phyloP scores from a whole-genome alignment of 495 filamentous ascomycete species.

The Trichoderma gamsii region DNA sequence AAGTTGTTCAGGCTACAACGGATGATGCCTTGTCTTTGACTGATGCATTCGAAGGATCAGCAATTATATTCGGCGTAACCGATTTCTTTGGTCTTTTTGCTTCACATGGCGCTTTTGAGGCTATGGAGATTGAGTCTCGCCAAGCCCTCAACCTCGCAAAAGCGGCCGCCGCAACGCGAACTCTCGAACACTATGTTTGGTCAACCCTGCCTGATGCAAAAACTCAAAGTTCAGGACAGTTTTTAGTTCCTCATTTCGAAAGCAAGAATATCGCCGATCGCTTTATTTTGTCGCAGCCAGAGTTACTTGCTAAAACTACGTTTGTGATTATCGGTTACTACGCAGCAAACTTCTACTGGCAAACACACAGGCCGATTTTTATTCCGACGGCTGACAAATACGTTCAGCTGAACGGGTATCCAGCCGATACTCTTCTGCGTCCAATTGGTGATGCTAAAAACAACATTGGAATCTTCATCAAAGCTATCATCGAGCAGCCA shows the following conservation, averaged over 20 bases:
- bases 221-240: slow-evolving; percentile 26
- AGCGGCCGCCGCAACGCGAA: slow-evolving; percentile 37
- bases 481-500: slow-evolving; percentile 34
- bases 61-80: slow-evolving; percentile 53
- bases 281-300: slow-evolving; percentile 29
- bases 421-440: slow-evolving; percentile 28
- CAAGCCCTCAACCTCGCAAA: slow-evolving; percentile 55
- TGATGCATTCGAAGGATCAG: slow-evolving; percentile 45
- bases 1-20: slow-evolving; percentile 46
- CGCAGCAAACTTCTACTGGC: slow-evolving; percentile 27
- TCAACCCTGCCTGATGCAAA: slow-evolving; percentile 29
- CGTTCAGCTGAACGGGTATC: slow-evolving; percentile 28
- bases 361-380: slow-evolving; percentile 29
- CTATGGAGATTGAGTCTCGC: slow-evolving; percentile 43
- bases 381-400: slow-evolving; percentile 25
- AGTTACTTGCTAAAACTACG: slow-evolving; percentile 31
- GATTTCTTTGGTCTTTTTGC: slow-evolving; percentile 47
- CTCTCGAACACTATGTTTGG: slow-evolving; percentile 49
- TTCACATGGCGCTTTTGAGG: slow-evolving; percentile 26
- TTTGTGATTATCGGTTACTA: slow-evolving; percentile 36
- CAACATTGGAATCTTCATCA: slow-evolving; percentile 36
- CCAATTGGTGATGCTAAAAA: slow-evolving; percentile 33
- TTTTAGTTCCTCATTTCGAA: slow-evolving; percentile 35
- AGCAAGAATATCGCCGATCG: slow-evolving; percentile 32
- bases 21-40: slow-evolving; percentile 41